A percentile compares a stretch with the other conserved stretches of the same genome.
These are phyloP conservation scores for Salicornia ramosissima DNA, from an alignment of 148 eudicot species.

Conservation along the genomic window DNA sequence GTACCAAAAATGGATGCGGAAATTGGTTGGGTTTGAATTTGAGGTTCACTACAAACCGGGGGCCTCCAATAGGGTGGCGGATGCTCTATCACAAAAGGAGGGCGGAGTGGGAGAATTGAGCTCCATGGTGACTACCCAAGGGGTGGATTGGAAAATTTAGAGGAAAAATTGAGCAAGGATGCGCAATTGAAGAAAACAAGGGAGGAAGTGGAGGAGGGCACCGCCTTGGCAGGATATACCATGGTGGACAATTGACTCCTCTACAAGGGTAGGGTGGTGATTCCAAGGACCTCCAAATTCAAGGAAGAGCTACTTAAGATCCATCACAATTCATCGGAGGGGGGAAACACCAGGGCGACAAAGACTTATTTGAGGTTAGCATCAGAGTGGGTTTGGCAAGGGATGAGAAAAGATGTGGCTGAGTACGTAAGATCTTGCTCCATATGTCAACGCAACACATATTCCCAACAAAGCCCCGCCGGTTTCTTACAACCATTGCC, in stretches of 20 bases:
- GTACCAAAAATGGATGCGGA: background rate
- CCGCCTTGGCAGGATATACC: background rate
- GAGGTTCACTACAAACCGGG: background rate
- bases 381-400: background rate
- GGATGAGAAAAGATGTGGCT: too few relatives aligned
- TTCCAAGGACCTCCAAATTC: background rate
- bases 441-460: background rate
- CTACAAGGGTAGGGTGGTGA: background rate
- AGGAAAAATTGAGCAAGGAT: background rate
- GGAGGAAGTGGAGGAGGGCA: too few relatives aligned
- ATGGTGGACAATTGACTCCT: background rate
- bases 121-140: background rate
- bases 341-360: background rate
- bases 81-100: background rate
- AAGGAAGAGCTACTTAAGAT: background rate
- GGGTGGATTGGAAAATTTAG: background rate
- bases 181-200: too few relatives aligned
- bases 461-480: background rate
- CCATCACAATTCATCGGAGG: background rate
- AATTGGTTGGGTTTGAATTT: background rate
- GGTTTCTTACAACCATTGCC: background rate
- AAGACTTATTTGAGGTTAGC: background rate
- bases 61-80: background rate
- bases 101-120: background rate
- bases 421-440: background rate